A percentile compares a stretch with the other conserved stretches of the same genome.
These are phyloP conservation scores for Polysphondylium violaceum DNA, from an alignment of 78 protist species.

Conservation along the genomic window DNA sequence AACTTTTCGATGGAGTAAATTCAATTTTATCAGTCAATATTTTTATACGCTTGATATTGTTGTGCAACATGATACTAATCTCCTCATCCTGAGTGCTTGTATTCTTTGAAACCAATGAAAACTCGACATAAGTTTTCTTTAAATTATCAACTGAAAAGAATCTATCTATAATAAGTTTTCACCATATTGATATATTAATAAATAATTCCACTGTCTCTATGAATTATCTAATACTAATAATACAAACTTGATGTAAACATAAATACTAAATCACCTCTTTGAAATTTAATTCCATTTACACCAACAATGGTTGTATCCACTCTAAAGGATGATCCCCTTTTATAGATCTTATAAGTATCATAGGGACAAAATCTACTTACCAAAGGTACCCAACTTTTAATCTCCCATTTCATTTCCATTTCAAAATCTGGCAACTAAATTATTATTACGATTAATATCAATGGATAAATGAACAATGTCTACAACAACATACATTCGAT, in stretches of 20 bases:
- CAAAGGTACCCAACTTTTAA: conserved; percentile 82
- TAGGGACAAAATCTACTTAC: conserved; percentile 72
- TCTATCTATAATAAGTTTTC: conserved; percentile 6
- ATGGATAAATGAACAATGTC: background rate
- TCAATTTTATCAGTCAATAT: conserved; percentile 4
- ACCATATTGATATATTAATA: background rate
- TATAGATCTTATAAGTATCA: conserved; percentile 68
- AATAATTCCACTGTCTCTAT: background rate
- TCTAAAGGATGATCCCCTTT: conserved; percentile 79
- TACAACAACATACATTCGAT: background rate
- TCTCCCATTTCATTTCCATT: conserved; percentile 81
- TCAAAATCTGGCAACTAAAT: conserved; percentile 74
- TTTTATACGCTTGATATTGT: conserved; percentile 25
- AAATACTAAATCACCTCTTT: conserved; percentile 76
- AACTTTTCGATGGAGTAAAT: conserved; percentile 40
- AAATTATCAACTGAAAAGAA: conserved; percentile 28
- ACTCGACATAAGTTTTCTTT: conserved; percentile 22
- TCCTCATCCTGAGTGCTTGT: conserved; percentile 27
- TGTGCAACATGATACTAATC: conserved; percentile 17
- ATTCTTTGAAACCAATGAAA: conserved; percentile 12
- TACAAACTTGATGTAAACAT: background rate
- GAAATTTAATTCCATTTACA: conserved; percentile 49
- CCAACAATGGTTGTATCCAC: conserved; percentile 79
- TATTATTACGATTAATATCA: background rate
- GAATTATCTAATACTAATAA: background rate